Evolutionary conservation across 2,329 filamentous ascomycete species (phyloP), one percentile per base, ranked within the genome.

Genomic region (Alternaria sp.): DNA sequence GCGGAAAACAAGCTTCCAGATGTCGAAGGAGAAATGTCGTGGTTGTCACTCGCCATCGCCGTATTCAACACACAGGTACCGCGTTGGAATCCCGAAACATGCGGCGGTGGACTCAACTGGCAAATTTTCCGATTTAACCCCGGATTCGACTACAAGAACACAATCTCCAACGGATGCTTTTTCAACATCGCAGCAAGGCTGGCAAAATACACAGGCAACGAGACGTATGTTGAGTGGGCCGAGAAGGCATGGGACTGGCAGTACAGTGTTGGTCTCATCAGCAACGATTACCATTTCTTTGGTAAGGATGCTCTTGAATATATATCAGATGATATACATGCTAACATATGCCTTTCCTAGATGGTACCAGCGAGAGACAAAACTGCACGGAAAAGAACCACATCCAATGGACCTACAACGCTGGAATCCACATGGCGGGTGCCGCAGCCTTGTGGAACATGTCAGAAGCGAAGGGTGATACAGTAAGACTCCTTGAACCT

Each of bases 81-180:
- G 23, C 87, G 92, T 49, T 95, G 92, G 92, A 88, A 94, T 74
- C 83, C 80, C 0, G 80, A 82, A 0, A 79, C 82, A 46, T 95
- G 92, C 73, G 85, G 84, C 25, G 92, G 92, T 58, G 92, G 92
- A 21, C 64, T 70, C 11, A 71, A 71, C 53, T 94, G 91, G 91
- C 92, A 96, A 81, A 93, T 96, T 67, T 93, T 89, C 76, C 79
- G 84, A 2, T 87, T 85, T 69, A 94, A 95, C 75, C 89, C 89
- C 65, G 92, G 92, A 15, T 89, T 92, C 74, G 85, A 87, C 71
- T 94, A 95, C 85, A 95, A 93, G 79, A 94, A 94, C 81, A 86
- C 88, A 12, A 87, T 93, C 68, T 89, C 89, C 61, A 95, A 94
- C 77, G 92, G 91, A 41, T 89, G 88, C 11, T 89, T 96, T 78